A percentile compares a stretch with the other conserved stretches of the same genome.
Evolutionary conservation across 108 stramenopile species (phyloP).

Genomic region (Pseudonitzschia delicatissima): DNA sequence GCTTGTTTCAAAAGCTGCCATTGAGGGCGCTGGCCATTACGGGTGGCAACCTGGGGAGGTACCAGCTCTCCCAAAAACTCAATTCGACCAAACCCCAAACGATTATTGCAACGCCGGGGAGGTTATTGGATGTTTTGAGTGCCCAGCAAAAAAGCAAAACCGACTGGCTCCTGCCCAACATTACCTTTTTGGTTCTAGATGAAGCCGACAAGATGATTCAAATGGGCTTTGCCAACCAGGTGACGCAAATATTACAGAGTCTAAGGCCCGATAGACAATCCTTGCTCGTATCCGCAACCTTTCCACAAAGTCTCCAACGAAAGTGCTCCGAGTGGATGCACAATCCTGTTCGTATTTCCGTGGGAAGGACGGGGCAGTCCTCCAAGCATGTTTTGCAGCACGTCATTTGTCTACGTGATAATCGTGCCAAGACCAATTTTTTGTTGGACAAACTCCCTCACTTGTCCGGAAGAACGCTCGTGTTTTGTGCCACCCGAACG

Average conservation of each 20-base stretch:
- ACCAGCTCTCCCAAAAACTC: conserved; percentile 66
- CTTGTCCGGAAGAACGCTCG: conserved; percentile 61
- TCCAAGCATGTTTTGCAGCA: conserved; percentile 79
- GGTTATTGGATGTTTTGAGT: conserved; percentile 90
- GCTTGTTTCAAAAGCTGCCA: conserved; percentile 35
- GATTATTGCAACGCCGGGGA: conserved; percentile 94
- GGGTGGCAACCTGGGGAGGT: conserved; percentile 70
- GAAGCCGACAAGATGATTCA: conserved; percentile 92
- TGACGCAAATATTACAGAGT: conserved; percentile 71
- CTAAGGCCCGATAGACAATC: conserved; percentile 81
- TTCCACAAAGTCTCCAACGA: conserved; percentile 53
- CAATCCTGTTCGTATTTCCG: conserved; percentile 51
- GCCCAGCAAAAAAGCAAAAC: conserved; percentile 42
- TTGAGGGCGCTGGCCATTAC: conserved; percentile 53
- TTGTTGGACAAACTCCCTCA: conserved; percentile 69
- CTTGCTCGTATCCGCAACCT: conserved; percentile 69
- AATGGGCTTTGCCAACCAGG: conserved; percentile 89
- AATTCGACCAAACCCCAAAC: conserved; percentile 58
- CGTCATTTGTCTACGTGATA: conserved; percentile 65
- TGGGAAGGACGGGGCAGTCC: conserved; percentile 70
- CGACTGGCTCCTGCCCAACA: conserved; percentile 36
- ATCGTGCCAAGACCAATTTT: conserved; percentile 59
- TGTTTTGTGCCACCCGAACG: conserved; percentile 77
- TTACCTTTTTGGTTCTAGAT: conserved; percentile 88
- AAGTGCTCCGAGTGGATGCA: conserved; percentile 64